Evolutionary conservation across 305 asterid species (phyloP).

Genomic region (Fraxinus angustifolia): DNA sequence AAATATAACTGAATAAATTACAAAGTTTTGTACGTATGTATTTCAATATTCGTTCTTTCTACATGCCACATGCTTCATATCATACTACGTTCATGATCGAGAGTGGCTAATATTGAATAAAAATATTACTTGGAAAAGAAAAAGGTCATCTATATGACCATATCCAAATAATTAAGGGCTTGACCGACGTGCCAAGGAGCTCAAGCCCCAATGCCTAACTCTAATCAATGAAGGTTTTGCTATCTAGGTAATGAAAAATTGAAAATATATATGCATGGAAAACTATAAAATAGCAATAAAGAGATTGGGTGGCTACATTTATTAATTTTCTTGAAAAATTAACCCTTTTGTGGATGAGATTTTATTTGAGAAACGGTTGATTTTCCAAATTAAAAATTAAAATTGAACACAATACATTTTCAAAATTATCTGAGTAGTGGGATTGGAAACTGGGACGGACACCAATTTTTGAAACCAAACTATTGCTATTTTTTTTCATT

Average conservation of each 20-base stretch:
- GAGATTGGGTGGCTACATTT: neutral
- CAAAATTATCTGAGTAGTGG: neutral
- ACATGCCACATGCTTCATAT: neutral
- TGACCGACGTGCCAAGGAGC: neutral
- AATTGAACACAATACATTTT: neutral
- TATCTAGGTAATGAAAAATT: neutral
- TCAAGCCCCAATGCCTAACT: neutral
- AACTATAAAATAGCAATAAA: neutral
- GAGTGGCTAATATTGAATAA: too few relatives aligned
- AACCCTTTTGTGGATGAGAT: neutral
- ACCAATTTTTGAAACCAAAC: neutral
- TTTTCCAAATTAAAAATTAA: too few relatives aligned
- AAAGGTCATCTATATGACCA: too few relatives aligned
- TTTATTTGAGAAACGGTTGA: neutral
- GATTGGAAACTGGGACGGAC: neutral
- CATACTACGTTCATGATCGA: too few relatives aligned
- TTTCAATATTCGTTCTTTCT: neutral
- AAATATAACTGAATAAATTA: neutral
- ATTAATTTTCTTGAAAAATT: neutral
- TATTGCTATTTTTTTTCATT: neutral
- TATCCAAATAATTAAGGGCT: neutral
- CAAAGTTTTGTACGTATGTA: neutral
- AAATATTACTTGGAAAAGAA: too few relatives aligned
- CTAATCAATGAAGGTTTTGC: neutral
- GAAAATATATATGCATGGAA: neutral